A percentile compares a stretch with the other conserved stretches of the same genome.
phyloP scores from a whole-genome alignment of 495 filamentous ascomycete species.

The Polyplosphaeria fusca region DNA sequence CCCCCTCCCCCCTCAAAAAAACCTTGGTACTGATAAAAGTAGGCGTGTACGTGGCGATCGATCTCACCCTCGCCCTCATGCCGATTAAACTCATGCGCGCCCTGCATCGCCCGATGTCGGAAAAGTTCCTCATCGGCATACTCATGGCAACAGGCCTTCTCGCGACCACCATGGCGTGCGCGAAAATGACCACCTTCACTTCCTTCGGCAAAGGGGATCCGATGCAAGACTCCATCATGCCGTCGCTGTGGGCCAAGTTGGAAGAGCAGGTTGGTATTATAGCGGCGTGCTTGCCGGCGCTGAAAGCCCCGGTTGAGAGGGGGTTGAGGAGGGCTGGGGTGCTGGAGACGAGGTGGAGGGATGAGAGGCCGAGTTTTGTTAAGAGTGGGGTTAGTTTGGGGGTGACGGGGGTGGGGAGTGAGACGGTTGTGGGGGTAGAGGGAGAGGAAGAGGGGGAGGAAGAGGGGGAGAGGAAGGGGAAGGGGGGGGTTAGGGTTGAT shows the following conservation, averaged over 20 bases:
- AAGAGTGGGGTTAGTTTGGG: no score
- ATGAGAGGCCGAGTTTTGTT: conserved; percentile 3
- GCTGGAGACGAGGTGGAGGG: neutral
- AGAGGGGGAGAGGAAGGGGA: no score
- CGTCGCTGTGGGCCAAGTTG: conserved; percentile 23
- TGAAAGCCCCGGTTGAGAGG: conserved; percentile 13
- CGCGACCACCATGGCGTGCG: conserved; percentile 9
- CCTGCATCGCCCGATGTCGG: conserved; percentile 5
- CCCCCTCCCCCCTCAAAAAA: neutral
- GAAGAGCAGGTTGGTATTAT: conserved; percentile 25
- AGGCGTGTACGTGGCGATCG: conserved; percentile 16
- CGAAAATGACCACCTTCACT: conserved; percentile 21
- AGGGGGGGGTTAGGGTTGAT: no score
- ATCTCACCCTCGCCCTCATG: conserved; percentile 19
- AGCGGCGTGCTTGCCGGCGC: conserved; percentile 10
- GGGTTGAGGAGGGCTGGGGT: conserved; percentile 8
- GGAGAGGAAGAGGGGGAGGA: no score
- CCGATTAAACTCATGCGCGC: conserved; percentile 16
- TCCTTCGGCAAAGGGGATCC: conserved; percentile 16
- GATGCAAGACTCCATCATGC: conserved; percentile 16
- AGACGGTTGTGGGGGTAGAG: no score
- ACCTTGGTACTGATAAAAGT: no score
- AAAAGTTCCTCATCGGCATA: conserved; percentile 16
- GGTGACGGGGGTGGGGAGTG: no score
- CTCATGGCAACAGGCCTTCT: conserved; percentile 26